These are phyloP conservation scores for Heritiera littoralis DNA, from an alignment of 345 rosid genomes.

Conservation along the genomic window DNA sequence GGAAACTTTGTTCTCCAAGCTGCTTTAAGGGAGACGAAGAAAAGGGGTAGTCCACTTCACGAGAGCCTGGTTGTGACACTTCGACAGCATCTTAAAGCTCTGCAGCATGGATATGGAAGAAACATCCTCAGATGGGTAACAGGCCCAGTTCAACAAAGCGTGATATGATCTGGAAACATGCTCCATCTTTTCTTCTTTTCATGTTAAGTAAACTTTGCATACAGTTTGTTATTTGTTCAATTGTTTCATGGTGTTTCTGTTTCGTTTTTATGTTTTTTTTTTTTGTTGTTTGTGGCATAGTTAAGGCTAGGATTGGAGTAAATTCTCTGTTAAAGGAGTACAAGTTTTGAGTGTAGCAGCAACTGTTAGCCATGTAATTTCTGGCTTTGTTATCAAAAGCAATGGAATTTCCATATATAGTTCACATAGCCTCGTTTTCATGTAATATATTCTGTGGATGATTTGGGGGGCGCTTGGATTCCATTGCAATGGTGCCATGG, in stretches of 20 bases:
- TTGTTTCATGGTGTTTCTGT: not conserved
- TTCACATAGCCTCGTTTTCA: no score
- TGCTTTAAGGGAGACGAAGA: not conserved
- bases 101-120: slow-evolving; percentile 10
- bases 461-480: no score
- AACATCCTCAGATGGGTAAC: not conserved
- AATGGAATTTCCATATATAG: no score
- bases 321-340: not conserved
- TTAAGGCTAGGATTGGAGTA: not conserved
- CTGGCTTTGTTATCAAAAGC: no score
- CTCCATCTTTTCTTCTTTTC: no score
- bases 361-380: not conserved
- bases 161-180: not conserved
- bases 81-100: not conserved
- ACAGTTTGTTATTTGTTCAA: not conserved
- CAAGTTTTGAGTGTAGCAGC: not conserved
- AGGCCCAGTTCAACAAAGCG: not conserved
- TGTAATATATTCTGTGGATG: no score
- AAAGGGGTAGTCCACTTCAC: not conserved
- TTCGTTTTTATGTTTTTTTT: not conserved
- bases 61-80: not conserved
- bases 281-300: not conserved
- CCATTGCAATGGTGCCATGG: no score
- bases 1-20: slow-evolving; percentile 16
- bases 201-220: not conserved